phyloP scores from a whole-genome alignment of 176 grass and related monocot species.

The Echinochloa phyllopogon region DNA sequence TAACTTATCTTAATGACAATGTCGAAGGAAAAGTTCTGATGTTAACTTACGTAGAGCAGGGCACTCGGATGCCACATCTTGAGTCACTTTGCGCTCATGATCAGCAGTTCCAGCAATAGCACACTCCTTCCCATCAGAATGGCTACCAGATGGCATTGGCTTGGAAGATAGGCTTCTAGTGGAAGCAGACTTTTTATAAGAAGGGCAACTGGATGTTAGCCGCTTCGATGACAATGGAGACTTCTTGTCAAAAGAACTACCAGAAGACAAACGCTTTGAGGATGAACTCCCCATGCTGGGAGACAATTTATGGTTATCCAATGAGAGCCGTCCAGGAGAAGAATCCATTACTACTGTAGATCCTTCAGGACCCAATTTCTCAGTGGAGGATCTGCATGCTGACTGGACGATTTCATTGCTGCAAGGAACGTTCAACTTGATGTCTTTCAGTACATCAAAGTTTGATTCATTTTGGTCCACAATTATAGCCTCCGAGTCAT shows the following conservation, averaged over 20 bases:
- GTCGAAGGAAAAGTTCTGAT: conserved; percentile 17
- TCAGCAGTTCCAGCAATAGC: not conserved
- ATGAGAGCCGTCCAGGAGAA: conserved; percentile 24
- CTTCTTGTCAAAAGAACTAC: conserved; percentile 23
- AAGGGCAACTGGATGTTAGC: conserved; percentile 40
- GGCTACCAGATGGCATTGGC: conserved; percentile 29
- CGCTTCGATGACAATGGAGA: conserved; percentile 39
- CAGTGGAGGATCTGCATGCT: conserved; percentile 16
- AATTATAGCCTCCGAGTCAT: conserved; percentile 42
- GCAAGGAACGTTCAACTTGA: not conserved
- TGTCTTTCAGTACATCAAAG: conserved; percentile 28
- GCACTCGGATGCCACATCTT: conserved; percentile 13
- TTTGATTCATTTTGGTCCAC: conserved; percentile 21
- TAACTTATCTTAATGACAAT: conserved; percentile 28
- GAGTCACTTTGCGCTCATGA: conserved; percentile 23
- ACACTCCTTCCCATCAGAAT: conserved; percentile 20
- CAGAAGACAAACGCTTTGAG: conserved; percentile 39
- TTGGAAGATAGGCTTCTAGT: conserved; percentile 18
- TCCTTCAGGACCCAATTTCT: conserved; percentile 16
- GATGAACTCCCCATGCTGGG: conserved; percentile 19
- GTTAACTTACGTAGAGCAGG: conserved; percentile 32
- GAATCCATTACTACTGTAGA: not conserved
- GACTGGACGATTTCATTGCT: conserved; percentile 20
- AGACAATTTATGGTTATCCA: conserved; percentile 13
- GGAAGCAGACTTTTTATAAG: conserved; percentile 34